phyloP scores from a whole-genome alignment of 2,329 filamentous ascomycete species.

The Calcarisporium arbuscula region DNA sequence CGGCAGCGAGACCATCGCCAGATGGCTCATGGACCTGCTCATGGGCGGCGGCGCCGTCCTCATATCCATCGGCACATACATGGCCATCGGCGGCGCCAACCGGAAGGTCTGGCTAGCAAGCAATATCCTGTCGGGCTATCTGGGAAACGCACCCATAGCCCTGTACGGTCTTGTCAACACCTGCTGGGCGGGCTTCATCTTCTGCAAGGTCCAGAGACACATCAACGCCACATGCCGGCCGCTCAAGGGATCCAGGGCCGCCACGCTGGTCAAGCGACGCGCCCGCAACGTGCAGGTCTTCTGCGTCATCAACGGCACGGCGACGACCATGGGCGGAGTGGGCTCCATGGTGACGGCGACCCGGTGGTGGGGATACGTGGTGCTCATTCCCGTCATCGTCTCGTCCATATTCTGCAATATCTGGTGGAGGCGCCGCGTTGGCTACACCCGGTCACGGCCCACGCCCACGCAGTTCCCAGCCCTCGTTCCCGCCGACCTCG shows the following conservation, averaged over 20 bases:
- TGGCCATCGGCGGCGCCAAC: conserved; percentile 47
- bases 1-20: conserved; percentile 43
- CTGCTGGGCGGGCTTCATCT: conserved; percentile 39
- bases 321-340: conserved; percentile 40
- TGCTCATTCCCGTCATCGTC: conserved; percentile 43
- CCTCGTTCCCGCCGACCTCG: conserved; percentile 8
- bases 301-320: conserved; percentile 35
- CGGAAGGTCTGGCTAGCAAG: conserved; percentile 34
- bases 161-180: conserved; percentile 43
- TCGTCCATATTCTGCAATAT: conserved; percentile 38
- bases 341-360: conserved; percentile 44
- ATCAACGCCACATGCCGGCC: conserved; percentile 17
- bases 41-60: conserved; percentile 43
- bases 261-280: conserved; percentile 26
- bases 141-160: conserved; percentile 45
- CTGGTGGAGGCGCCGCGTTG: conserved; percentile 40
- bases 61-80: conserved; percentile 43
- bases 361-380: conserved; percentile 46
- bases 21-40: conserved; percentile 42
- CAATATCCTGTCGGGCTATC: conserved; percentile 49
- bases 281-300: conserved; percentile 38
- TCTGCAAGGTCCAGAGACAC: conserved; percentile 32
- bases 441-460: conserved; percentile 25
- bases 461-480: neutral
- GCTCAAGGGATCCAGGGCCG: conserved; percentile 17